These are phyloP conservation scores for Dryadomyces sulphureus DNA, from an alignment of 2,329 filamentous ascomycete species.

Conservation along the genomic window DNA sequence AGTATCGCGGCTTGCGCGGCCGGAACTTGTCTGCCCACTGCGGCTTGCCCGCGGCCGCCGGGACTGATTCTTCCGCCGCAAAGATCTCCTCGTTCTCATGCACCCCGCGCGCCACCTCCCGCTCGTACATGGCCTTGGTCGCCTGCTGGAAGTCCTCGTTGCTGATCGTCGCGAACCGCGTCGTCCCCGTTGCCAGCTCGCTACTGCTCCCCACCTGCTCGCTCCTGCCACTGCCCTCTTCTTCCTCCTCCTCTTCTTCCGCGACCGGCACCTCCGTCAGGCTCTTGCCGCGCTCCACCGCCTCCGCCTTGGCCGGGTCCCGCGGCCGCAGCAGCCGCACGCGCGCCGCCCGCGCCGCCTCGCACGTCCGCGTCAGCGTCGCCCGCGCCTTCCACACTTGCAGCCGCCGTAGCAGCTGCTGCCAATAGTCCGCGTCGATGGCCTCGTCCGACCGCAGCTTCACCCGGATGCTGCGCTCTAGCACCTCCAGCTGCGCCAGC, in stretches of 20 bases:
- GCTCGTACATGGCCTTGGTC: constrained; percentile 78
- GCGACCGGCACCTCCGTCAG: neutral
- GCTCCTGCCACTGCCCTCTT: neutral
- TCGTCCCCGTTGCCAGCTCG: constrained; percentile 42
- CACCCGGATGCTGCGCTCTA: constrained; percentile 73
- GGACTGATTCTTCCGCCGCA: constrained; percentile 70
- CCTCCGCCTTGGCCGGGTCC: constrained; percentile 51
- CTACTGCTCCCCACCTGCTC: constrained; percentile 29
- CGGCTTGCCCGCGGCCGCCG: constrained; percentile 45
- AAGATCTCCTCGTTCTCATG: constrained; percentile 95
- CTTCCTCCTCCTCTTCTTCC: neutral
- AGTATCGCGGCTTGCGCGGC: constrained; percentile 87
- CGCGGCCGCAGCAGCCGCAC: constrained; percentile 50
- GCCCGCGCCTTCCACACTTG: constrained; percentile 86
- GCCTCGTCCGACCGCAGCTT: constrained; percentile 83
- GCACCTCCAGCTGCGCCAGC: constrained; percentile 67
- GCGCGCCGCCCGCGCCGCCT: constrained; percentile 57
- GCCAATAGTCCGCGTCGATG: constrained; percentile 97
- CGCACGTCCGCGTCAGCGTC: constrained; percentile 63
- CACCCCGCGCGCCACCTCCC: constrained; percentile 81
- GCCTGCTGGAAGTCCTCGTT: constrained; percentile 76
- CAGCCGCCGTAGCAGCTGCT: constrained; percentile 73
- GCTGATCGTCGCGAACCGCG: constrained; percentile 52
- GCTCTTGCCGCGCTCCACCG: constrained; percentile 19
- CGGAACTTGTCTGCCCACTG: constrained; percentile 75